Base-by-base conservation (phyloP, 345 rosid genomes). In the Alliaria petiolata region DNA sequence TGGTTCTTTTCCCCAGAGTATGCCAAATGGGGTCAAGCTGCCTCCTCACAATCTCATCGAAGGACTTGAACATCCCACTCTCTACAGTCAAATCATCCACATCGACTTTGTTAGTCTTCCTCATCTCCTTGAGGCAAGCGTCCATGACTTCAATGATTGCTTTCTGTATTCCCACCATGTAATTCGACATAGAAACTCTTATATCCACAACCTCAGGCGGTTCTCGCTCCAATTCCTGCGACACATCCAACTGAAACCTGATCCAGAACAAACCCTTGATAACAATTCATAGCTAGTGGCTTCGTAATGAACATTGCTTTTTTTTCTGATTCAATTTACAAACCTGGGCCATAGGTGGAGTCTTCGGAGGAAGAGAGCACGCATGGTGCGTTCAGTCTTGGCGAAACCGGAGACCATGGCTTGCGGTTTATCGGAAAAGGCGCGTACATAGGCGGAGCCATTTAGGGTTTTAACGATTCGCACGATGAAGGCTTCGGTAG, bases 1-100 rank as follows among this genome's bases (percentile, higher is more conserved):
- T 95, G 1, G 96, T 95, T 76, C 89, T 91, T 82, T 88, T 95
- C 69, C 99, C 98, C 50, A 95, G 74, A 2, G 86, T 85, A 74
- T 95, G 99, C 99, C 99, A 95, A 71, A 95, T 95, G 17, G 99
- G 99, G 60, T 95, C 98, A 81, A 95, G 81, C 65, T 95, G 99
- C 67, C 91, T 88, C 81, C 92, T 85, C 72, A 95, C 82, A 73
- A 95, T 91, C 88, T 95, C 99, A 84, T 95, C 99, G 85, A 95
- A 95, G 19, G 95, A 91, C 87, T 95, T 95, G 38, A 95, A 95
- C 86, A 95, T 71, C 4, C 96, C 98, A 81, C 86, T 91, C 86
- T 95, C 98, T 28, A 95, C 86, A 4, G 98, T 95, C 85, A 95
- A 74, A 82, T 95, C 96, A 78, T 95, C 99, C 22, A 95, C 88